A percentile compares a stretch with the other conserved stretches of the same genome.
Evolutionary conservation across 768 basidiomycete species (phyloP).

Genomic region (Mycena epipterygia): DNA sequence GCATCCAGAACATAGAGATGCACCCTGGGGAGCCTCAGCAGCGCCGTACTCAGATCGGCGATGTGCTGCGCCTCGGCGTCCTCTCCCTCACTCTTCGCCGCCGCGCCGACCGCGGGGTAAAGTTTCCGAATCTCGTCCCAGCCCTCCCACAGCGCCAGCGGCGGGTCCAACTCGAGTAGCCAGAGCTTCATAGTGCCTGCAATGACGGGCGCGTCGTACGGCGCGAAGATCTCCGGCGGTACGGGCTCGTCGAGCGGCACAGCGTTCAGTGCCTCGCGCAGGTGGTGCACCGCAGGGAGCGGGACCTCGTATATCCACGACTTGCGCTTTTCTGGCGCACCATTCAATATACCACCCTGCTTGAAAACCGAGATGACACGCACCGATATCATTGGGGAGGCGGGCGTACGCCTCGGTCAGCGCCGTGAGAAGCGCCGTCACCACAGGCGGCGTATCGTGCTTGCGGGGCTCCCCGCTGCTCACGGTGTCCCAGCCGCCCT

Average conservation of each 20-base stretch:
- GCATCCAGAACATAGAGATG: slow-evolving; percentile 87
- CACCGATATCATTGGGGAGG: slow-evolving; percentile 75
- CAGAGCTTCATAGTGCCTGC: slow-evolving; percentile 91
- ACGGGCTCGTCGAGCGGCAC: slow-evolving; percentile 72
- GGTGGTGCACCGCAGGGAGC: slow-evolving; percentile 83
- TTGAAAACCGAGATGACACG: slow-evolving; percentile 37
- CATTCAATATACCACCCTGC: not conserved
- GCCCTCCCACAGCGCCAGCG: slow-evolving; percentile 86
- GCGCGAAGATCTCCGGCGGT: slow-evolving; percentile 62
- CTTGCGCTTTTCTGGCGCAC: slow-evolving; percentile 79
- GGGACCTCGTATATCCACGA: slow-evolving; percentile 97
- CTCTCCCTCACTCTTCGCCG: slow-evolving; percentile 65
- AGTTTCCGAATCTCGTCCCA: slow-evolving; percentile 93
- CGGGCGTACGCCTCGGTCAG: slow-evolving; percentile 74
- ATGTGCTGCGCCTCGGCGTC: slow-evolving; percentile 71
- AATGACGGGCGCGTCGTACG: slow-evolving; percentile 89
- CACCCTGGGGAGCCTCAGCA: slow-evolving; percentile 81
- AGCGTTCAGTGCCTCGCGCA: slow-evolving; percentile 87
- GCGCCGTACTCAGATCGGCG: slow-evolving; percentile 69
- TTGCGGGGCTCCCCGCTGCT: slow-evolving; percentile 67
- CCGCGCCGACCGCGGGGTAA: slow-evolving; percentile 68
- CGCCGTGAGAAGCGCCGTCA: slow-evolving; percentile 74
- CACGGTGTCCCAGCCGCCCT: slow-evolving; percentile 78
- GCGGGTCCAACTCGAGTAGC: slow-evolving; percentile 92
- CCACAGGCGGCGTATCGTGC: slow-evolving; percentile 81